Base-by-base conservation (phyloP, 1,284 basidiomycete species). In the Apiotrichum gracile region DNA sequence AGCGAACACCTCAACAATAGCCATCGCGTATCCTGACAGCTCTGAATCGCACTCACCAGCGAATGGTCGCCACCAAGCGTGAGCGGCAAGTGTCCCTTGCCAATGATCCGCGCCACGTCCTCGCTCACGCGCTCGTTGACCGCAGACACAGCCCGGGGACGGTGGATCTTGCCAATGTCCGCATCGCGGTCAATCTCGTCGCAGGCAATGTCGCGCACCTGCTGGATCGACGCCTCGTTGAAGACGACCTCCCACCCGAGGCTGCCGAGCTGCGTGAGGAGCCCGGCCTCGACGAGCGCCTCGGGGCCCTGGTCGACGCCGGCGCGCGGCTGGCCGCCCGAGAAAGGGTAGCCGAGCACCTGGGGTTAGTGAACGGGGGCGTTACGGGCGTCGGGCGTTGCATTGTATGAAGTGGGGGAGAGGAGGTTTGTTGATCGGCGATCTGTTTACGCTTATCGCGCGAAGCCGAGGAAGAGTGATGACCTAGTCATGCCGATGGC, bases 11-110 rank as follows among this genome's bases (percentile, higher is more conserved):
- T 6, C 17, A 43, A 2, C 9, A 19, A 31, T 10, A 31, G 26
- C 13, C 29, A 34, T 19, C 14, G 19, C 39, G 3, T 12, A 7
- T 14, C 13, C 25, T 24, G 17, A 14, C 14, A 12, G 22, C 9
- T 25, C 38, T 21, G 22, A 22, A 16, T 13, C 41, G 24, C 7
- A 43, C 85, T 58, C 59, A 88, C 89, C 69, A 97, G 76, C 49
- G 89, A 92, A 76, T 97, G 93, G 72, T 97, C 93, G 13, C 96
- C 96, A 17, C 94, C 96, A n/a, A 98, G 79, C 1, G 92, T 97
- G 16, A 98, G 78, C 4, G 92, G 87, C 37, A 98, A 78, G 68
- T 85, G 82, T 10, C 93, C 91, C 50, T 83, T 82, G 74, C 81
- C 81, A 33, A 83, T 85, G 72, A 92, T 87, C 14, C 72, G 80